These are phyloP conservation scores for Pseudognaphalium luteoalbum DNA, from an alignment of 129 eudicot species.

Conservation along the genomic window DNA sequence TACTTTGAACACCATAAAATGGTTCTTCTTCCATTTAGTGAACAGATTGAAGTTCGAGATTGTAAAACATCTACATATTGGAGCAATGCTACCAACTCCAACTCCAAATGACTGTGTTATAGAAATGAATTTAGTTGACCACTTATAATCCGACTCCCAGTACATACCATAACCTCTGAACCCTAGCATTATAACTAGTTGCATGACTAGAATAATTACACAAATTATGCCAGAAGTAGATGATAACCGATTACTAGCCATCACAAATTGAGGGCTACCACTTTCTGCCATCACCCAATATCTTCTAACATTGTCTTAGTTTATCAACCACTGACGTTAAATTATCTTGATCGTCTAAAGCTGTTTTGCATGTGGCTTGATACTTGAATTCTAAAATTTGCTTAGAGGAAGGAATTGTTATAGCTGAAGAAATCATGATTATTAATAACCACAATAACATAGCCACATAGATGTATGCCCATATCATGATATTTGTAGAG, in stretches of 20 bases:
- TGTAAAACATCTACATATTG: neutral
- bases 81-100: neutral
- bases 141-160: constrained; percentile 4
- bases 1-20: constrained; percentile 3
- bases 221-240: constrained; percentile 18
- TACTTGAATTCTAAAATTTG: constrained; percentile 17
- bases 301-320: constrained; percentile 16
- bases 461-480: constrained; percentile 13
- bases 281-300: constrained; percentile 29
- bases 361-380: constrained; percentile 10
- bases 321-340: constrained; percentile 1
- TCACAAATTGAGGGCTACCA: constrained; percentile 22
- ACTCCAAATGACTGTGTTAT: neutral
- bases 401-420: constrained; percentile 20
- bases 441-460: constrained; percentile 13
- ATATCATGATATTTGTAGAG: neutral
- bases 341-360: neutral
- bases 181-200: neutral
- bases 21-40: neutral
- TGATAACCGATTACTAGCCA: constrained; percentile 15
- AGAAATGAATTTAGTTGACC: neutral
- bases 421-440: constrained; percentile 20
- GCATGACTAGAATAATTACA: neutral
- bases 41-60: neutral
- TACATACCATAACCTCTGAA: too few species aligned